Percentiles rank a stretch among this genome's conserved stretches.
phyloP scores from a whole-genome alignment of 1,284 basidiomycete genomes.

The Irpex sp. region DNA sequence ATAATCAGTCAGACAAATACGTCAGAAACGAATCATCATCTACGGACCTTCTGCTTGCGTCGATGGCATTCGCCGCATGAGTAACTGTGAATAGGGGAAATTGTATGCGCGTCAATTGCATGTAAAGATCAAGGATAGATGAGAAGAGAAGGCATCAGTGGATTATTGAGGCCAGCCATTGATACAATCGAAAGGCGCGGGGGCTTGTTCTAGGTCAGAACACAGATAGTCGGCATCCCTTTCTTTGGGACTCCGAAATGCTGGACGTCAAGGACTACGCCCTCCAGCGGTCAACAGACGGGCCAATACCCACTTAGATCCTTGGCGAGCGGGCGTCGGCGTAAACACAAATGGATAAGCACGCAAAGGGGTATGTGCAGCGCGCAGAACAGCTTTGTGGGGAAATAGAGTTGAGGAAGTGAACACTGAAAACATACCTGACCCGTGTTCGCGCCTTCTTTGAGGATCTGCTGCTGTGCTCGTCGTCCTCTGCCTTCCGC shows the following conservation, averaged over 20 bases:
- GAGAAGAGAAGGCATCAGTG: background rate
- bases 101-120: background rate
- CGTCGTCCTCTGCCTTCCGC: constrained; percentile 64
- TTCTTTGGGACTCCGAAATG: background rate
- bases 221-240: too few relatives aligned
- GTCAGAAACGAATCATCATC: constrained; percentile 19
- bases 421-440: constrained; percentile 42
- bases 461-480: constrained; percentile 34
- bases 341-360: background rate
- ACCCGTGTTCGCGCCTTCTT: constrained; percentile 77
- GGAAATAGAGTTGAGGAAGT: background rate
- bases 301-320: background rate
- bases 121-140: background rate
- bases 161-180: too few relatives aligned
- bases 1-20: constrained; percentile 1
- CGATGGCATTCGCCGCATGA: constrained; percentile 86
- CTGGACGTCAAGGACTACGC: background rate
- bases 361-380: background rate
- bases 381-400: too few relatives aligned
- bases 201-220: too few relatives aligned
- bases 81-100: constrained; percentile 45
- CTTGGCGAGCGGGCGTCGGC: background rate
- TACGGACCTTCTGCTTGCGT: constrained; percentile 71
- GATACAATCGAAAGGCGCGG: background rate
- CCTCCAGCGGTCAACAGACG: background rate